These are phyloP conservation scores for Colletotrichum horii DNA, from an alignment of 2,329 filamentous ascomycete genomes.

Conservation along the genomic window DNA sequence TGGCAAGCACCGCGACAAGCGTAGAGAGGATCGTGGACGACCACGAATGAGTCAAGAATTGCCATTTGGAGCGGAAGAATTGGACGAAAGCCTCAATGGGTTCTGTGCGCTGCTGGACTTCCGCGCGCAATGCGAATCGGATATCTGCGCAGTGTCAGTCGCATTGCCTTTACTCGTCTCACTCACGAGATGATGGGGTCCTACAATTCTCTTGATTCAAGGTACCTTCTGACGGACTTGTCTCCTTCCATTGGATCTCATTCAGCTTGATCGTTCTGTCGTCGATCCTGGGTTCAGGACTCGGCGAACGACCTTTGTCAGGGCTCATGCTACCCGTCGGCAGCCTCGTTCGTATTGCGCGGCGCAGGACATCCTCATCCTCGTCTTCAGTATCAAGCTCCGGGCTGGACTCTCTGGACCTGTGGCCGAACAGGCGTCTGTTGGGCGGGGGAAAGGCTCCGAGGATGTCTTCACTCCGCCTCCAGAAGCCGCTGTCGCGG, in stretches of 20 bases:
- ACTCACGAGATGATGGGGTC: slow-evolving; percentile 27
- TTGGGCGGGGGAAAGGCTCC: slow-evolving; percentile 44
- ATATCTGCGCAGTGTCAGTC: slow-evolving; percentile 65
- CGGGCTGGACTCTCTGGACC: slow-evolving; percentile 33
- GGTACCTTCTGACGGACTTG: slow-evolving; percentile 28
- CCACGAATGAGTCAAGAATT: slow-evolving; percentile 71
- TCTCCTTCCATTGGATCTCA: slow-evolving; percentile 31
- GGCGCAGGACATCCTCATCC: slow-evolving; percentile 49
- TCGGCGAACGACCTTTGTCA: slow-evolving; percentile 52
- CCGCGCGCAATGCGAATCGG: slow-evolving; percentile 84
- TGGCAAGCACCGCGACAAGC: slow-evolving; percentile 66
- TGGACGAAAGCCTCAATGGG: slow-evolving; percentile 77
- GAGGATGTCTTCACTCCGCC: slow-evolving; percentile 55
- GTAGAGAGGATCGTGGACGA: slow-evolving; percentile 68
- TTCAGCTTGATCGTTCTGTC: slow-evolving; percentile 44
- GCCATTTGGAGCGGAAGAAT: slow-evolving; percentile 65
- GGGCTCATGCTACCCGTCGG: slow-evolving; percentile 62
- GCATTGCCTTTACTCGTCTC: not conserved
- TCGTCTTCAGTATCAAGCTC: slow-evolving; percentile 39
- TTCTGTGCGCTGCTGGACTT: slow-evolving; percentile 86
- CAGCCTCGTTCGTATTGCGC: slow-evolving; percentile 59
- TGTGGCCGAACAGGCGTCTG: not conserved
- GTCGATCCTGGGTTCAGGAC: slow-evolving; percentile 50
- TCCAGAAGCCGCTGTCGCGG: slow-evolving; percentile 66
- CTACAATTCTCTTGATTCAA: slow-evolving; percentile 53